phyloP scores from a whole-genome alignment of 805 yeast genomes.

The Saccharomycopsis malanga region DNA sequence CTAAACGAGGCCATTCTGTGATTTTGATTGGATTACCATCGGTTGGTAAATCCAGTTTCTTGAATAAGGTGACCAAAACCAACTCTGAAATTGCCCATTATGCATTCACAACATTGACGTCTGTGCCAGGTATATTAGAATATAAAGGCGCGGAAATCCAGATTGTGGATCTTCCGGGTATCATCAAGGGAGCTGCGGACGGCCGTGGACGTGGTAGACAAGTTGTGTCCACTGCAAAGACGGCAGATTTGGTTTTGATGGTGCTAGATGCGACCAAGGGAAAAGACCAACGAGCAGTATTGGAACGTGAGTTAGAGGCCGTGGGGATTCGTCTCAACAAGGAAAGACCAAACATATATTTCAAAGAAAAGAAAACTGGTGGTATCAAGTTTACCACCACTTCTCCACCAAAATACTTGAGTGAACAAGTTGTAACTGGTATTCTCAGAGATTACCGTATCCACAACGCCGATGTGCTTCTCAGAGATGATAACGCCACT shows the following conservation, averaged over 20 bases:
- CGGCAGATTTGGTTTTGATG: constrained; percentile 89
- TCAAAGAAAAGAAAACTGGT: constrained; percentile 78
- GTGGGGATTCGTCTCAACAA: constrained; percentile 90
- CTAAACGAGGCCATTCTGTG: constrained; percentile 94
- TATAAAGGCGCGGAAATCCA: constrained; percentile 97
- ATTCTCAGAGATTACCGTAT: constrained; percentile 81
- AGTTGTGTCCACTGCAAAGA: constrained; percentile 92
- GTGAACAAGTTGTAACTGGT: constrained; percentile 71
- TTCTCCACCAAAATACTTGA: constrained; percentile 73
- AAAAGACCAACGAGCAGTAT: constrained; percentile 75
- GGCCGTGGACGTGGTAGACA: constrained; percentile 98
- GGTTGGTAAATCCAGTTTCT: constrained; percentile 90
- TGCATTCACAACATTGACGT: constrained; percentile 92
- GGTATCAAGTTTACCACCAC: constrained; percentile 81
- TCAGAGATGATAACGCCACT: constrained; percentile 83
- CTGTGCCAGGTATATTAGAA: constrained; percentile 92
- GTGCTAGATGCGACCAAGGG: constrained; percentile 94
- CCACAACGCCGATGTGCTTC: constrained; percentile 88
- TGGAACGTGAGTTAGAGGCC: constrained; percentile 85
- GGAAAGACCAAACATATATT: constrained; percentile 69
- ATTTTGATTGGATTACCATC: constrained; percentile 96
- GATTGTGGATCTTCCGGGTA: constrained; percentile 96
- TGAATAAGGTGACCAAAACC: constrained; percentile 85
- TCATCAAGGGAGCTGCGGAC: constrained; percentile 91
- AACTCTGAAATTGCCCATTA: constrained; percentile 92